Evolutionary conservation across 2,329 filamentous ascomycete genomes (phyloP).

Genomic region (Colletotrichum tabaci): DNA sequence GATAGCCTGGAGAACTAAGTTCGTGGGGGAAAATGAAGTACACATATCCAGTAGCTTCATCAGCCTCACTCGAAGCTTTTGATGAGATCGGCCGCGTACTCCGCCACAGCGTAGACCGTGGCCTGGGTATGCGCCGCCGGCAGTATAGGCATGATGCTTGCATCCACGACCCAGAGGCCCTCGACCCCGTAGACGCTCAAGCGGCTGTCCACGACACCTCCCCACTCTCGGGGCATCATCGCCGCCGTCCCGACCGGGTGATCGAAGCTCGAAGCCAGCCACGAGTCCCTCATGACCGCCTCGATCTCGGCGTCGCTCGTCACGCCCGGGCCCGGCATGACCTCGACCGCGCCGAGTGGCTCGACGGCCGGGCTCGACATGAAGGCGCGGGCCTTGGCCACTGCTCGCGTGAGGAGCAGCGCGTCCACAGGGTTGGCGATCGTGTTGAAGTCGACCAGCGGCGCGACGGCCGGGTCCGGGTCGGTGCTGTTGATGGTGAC

Average conservation of each 20-base stretch:
- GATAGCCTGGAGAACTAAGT: no score
- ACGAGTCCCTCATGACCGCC: conserved; percentile 41
- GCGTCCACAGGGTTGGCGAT: conserved; percentile 45
- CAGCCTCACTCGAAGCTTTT: conserved; percentile 29
- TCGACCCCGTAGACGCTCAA: conserved; percentile 53
- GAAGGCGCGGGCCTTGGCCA: conserved; percentile 44
- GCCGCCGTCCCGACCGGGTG: conserved; percentile 50
- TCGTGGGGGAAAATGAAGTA: no score
- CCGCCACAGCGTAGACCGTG: conserved; percentile 50
- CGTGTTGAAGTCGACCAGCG: conserved; percentile 45
- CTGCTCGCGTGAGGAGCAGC: conserved; percentile 34
- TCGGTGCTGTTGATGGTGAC: conserved; percentile 45
- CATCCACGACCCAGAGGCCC: conserved; percentile 54
- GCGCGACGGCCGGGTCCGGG: conserved; percentile 42
- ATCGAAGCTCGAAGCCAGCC: conserved; percentile 44
- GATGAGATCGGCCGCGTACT: conserved; percentile 51
- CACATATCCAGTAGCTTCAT: no score
- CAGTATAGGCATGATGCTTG: conserved; percentile 53
- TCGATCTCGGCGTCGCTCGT: conserved; percentile 46
- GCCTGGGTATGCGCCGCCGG: conserved; percentile 51
- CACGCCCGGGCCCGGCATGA: conserved; percentile 45
- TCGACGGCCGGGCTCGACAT: conserved; percentile 43
- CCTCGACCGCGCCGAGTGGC: conserved; percentile 39
- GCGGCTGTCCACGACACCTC: conserved; percentile 53
- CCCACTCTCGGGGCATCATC: conserved; percentile 52